Base-by-base conservation (phyloP, 1,284 basidiomycete species). In the Tilletiopsis washingtonensis region DNA sequence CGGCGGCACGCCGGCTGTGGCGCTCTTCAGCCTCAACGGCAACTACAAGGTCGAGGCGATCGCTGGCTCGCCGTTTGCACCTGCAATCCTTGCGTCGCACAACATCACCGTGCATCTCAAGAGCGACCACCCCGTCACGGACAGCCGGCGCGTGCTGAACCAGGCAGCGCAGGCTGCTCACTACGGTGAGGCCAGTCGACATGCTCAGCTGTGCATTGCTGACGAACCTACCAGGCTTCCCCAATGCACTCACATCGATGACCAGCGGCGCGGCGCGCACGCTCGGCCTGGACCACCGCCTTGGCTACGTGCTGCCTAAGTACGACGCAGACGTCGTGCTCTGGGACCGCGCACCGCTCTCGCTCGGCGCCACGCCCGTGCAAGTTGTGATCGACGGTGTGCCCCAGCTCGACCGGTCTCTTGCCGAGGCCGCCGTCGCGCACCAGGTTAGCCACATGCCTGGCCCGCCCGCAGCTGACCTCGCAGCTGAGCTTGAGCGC, bases 121-220 rank as follows among this genome's bases (percentile, higher is more conserved):
- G 78, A 81, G 79, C 39, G 84, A 86, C 67, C 84, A 85, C 59
- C 79, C 82, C 0, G 83, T 79, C 3, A 64, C 89, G 17, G 83
- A 91, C 68, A 86, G 85, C 26, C 80, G 90, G 4, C 82, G 83
- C 67, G 76, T 94, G 9, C 70, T 89, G 2, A 84, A 83, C 65
- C 89, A 94, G 74, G 89, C 90, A 0, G 86, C 88, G 50, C 87
- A 91, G 71, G 88, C 85, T 1, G 83, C 90, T 65, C 85, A 85
- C 69, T 91, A 75, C 53, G 78, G 78, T 9, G 62, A 79, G 20
- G 40, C 20, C 11, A 57, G 82, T 60, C 82, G 82, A 9, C 75
- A 85, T 34, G n/a, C n/a, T 34, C 29, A 34, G n/a, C 9, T n/a
- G 29, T 34, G 29, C 29, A n/a, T n/a, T 34, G 9, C 9, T 34